phyloP scores from a whole-genome alignment of 139 green algal genomes.

The Picochlorum costavermella region DNA sequence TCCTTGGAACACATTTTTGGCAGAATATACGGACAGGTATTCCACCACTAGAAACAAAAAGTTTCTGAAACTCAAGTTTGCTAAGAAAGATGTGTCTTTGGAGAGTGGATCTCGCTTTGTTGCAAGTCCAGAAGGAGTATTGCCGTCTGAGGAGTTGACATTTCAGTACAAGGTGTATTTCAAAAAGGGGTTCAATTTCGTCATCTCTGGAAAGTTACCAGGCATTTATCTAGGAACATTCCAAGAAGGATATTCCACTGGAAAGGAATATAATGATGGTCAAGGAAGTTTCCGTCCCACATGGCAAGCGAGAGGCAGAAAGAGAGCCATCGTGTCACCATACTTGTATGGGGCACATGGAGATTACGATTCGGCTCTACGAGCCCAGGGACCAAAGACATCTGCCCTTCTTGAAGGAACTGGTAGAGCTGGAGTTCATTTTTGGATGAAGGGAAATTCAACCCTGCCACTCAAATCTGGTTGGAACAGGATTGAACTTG shows the following conservation, averaged over 20 bases:
- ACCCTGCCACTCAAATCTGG: slow-evolving; percentile 1
- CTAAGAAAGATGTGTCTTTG: background rate
- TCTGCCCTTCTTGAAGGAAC: background rate
- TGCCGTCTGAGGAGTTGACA: background rate
- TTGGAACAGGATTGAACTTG: slow-evolving; percentile 13
- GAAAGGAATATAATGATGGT: slow-evolving; percentile 6
- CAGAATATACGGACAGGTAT: background rate
- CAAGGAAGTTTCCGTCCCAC: slow-evolving; percentile 2
- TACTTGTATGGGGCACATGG: slow-evolving; percentile 1
- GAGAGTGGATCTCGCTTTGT: background rate
- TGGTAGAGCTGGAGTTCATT: background rate
- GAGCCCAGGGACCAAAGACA: slow-evolving; percentile 1
- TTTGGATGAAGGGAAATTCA: slow-evolving; percentile 4
- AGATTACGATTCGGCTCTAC: background rate
- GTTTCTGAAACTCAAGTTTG: slow-evolving; percentile 1
- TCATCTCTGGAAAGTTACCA: slow-evolving; percentile 4
- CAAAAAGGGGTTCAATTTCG: slow-evolving; percentile 1
- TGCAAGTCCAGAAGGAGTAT: background rate
- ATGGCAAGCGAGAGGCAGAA: background rate
- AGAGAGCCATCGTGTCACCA: background rate
- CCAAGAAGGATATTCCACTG: background rate
- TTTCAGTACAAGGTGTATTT: slow-evolving; percentile 7
- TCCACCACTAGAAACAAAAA: slow-evolving; percentile 1
- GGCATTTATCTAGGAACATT: background rate
- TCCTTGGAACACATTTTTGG: slow-evolving; percentile 1